phyloP scores from a whole-genome alignment of 495 filamentous ascomycete species.

The Lineolata rhizophorae region DNA sequence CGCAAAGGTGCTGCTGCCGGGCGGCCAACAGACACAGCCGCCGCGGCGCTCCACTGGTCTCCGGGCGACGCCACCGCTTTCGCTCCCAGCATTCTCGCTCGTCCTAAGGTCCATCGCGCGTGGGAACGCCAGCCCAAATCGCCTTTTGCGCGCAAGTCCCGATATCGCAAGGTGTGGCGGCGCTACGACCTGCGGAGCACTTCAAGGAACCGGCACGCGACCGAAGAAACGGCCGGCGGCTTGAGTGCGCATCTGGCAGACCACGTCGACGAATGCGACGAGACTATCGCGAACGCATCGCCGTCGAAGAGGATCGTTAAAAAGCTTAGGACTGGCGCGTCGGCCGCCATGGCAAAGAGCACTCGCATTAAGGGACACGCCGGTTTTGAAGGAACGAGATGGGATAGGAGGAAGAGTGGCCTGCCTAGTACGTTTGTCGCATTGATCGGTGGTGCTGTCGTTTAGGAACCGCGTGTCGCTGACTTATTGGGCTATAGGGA shows the following conservation, averaged over 20 bases:
- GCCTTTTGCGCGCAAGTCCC: conserved; percentile 8
- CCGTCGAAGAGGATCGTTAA: conserved; percentile 1
- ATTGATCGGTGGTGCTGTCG: background rate
- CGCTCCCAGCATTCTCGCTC: conserved; percentile 10
- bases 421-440: too few species aligned
- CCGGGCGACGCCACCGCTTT: conserved; percentile 9
- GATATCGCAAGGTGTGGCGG: conserved; percentile 18
- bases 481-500: background rate
- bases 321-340: background rate
- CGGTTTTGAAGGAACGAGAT: too few species aligned
- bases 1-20: background rate
- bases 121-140: conserved; percentile 17
- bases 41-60: background rate
- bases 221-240: background rate
- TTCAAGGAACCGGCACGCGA: background rate
- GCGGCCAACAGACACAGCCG: background rate
- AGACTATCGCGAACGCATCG: background rate
- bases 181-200: conserved; percentile 9
- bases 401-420: background rate
- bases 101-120: conserved; percentile 13
- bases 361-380: too few species aligned
- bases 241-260: background rate
- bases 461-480: background rate
- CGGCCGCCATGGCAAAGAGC: background rate
- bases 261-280: background rate